Conservation (phyloP, 2,329 filamentous ascomycete genomes). For the Trichoderma sp. region DNA sequence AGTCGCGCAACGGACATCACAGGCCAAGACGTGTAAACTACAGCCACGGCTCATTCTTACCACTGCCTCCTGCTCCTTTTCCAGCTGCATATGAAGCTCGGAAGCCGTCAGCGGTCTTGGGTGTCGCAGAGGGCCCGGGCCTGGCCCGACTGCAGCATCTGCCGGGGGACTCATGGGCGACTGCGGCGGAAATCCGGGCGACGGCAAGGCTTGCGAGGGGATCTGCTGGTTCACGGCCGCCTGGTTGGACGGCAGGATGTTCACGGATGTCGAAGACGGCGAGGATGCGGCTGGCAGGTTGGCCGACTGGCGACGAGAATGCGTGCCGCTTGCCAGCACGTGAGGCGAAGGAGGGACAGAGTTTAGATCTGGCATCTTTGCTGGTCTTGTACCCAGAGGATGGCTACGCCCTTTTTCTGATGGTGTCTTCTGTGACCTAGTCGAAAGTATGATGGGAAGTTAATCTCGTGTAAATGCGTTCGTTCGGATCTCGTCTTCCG, state of each 20-base stretch:
- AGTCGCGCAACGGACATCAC: not conserved
- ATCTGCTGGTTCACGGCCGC: slow-evolving; percentile 46
- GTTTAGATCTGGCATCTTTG: slow-evolving; percentile 57
- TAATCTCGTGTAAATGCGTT: slow-evolving; percentile 18
- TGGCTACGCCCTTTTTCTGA: slow-evolving; percentile 15
- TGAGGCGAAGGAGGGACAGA: slow-evolving; percentile 55
- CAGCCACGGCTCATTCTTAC: slow-evolving; percentile 51
- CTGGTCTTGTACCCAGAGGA: not conserved
- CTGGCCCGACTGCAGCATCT: slow-evolving; percentile 47
- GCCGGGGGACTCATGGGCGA: slow-evolving; percentile 37
- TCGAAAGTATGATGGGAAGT: not conserved
- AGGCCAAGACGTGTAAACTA: not conserved
- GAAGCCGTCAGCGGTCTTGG: slow-evolving; percentile 84
- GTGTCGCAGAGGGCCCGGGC: slow-evolving; percentile 77
- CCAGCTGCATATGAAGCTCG: slow-evolving; percentile 84
- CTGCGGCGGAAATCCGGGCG: slow-evolving; percentile 29
- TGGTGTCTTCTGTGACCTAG: not conserved
- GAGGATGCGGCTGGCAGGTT: slow-evolving; percentile 45
- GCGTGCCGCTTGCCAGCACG: slow-evolving; percentile 44
- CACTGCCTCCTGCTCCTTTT: slow-evolving; percentile 94
- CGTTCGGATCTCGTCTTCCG: not conserved
- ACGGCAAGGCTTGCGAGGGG: slow-evolving; percentile 38
- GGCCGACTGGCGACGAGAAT: slow-evolving; percentile 47
- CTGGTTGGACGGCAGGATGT: slow-evolving; percentile 61
- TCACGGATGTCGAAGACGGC: slow-evolving; percentile 49